phyloP scores from a whole-genome alignment of 2,329 filamentous ascomycete species.

The Cordyceps tenuipes region DNA sequence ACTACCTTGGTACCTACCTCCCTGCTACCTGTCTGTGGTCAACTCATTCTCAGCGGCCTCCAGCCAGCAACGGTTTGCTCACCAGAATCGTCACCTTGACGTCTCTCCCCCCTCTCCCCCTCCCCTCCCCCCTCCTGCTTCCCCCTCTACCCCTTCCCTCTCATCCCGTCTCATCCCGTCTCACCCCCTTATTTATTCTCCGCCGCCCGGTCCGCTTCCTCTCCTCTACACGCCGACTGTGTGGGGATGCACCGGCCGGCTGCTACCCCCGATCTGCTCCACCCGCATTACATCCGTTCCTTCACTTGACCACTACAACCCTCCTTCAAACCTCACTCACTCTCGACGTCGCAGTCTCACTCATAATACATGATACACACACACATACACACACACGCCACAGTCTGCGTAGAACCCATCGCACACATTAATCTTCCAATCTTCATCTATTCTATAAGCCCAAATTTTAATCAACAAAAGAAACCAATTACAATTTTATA shows the following conservation, averaged over 20 bases:
- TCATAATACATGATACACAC: too few species aligned
- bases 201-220: neutral
- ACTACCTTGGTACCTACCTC: too few species aligned
- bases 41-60: too few species aligned
- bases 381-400: neutral
- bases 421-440: neutral
- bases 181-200: neutral
- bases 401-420: neutral
- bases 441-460: neutral
- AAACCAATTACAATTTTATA: conserved; percentile 4
- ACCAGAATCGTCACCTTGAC: neutral
- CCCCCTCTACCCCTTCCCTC: neutral
- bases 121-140: too few species aligned
- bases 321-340: neutral
- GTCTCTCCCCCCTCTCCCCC: neutral
- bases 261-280: neutral
- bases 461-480: neutral
- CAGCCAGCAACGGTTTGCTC: neutral
- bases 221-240: too few species aligned
- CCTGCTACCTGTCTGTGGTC: too few species aligned
- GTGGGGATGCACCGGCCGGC: neutral
- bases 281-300: neutral
- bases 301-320: neutral
- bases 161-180: neutral
- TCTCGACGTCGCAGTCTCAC: neutral